Base-by-base conservation (phyloP, 305 asterid genomes). In the Fraxinus sp. region DNA sequence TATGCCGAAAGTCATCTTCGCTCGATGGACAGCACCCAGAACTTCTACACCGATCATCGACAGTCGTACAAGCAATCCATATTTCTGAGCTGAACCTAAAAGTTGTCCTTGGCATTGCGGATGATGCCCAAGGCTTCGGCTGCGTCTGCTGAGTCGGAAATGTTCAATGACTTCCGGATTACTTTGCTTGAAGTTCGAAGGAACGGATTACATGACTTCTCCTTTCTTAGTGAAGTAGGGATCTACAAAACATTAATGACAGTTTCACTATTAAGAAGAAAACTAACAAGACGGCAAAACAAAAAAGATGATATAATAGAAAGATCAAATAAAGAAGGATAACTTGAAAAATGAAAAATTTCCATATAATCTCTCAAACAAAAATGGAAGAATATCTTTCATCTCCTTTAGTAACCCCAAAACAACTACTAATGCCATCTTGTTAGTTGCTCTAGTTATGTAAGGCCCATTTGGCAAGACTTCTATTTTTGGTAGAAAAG, bases 141-240 rank as follows among this genome's bases (percentile, higher is more conserved):
- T 62, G 93, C 98, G 22, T 89, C 91, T 20, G 97, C 97, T 24
- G 92, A 85, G 87, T 87, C 88, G 0, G 95, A 89, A 84, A 96
- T 92, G 68, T 83, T 92, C 86, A 96, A 87, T 13, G 92, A 90
- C 82, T 55, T 80, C 81, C 98, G 91, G 78, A 96, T 94, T 89
- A 93, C 98, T 81, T 33, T 39, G 76, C 98, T 94, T 62, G 97
- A 92, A 37, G 98, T 93, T 55, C 99, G 98, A 78, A 96, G 97
- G 85, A 96, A 96, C 0, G 99, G 99, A 86, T 96, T 96, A 35
- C 98, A 96, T 46, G 77, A 80, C 90, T 96, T 96, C 92, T 96
- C 99, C 84, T 75, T 93, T 77, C 86, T 87, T 33, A 96, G 87
- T 32, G 94, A 86, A 66, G 96, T 92, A 20, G 99, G 99, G 84